Evolutionary conservation across 1,139 yeast species (phyloP), one percentile per base, ranked within the genome.

Genomic region (Zygosaccharomyces sapae): DNA sequence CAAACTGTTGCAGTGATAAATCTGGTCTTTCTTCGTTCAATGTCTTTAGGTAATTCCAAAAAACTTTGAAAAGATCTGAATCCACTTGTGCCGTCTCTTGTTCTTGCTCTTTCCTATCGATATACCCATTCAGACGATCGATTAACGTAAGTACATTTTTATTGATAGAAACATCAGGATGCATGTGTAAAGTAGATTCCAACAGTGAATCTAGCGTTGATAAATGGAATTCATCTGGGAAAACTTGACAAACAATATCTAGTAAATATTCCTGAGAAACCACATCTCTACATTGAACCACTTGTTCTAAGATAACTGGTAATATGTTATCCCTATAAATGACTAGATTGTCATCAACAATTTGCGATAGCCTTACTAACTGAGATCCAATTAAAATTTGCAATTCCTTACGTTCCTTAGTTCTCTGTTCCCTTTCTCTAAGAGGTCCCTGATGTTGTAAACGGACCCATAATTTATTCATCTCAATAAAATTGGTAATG

Each of bases 401-500:
- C 55, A 92, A 75, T 67, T 92, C 97, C 58, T 83, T 82, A 13
- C 98, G 76, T 67, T 92, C 98, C 51, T 74, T 76, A 27, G 76
- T 79, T 46, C 97, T 75, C 63, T 83, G 77, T 43, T 76, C 81
- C 40, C 90, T 76, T 58, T 92, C 96, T 29, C 87, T 77, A 1
- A 94, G 80, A 55, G 89, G 96, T 1, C 98, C 98, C 66, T 89
- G 96, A 63, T 90, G 96, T 69, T 92, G 97, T 53, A 89, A 73
- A 46, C 98, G 76, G 1, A 92, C 97, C 98, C 98, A 92, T 43
- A 92, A 73, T 66, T 92, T 92, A 70, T 92, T 92, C 98, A 92
- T 92, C 65, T 92, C 98, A 51, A 90, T 83, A 66, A 92, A 92
- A 65, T 92, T 92, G 29, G 87, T 79, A 48, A 88, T 76, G 39